phyloP scores from a whole-genome alignment of 2,329 filamentous ascomycete species.

The Cytospora mali region DNA sequence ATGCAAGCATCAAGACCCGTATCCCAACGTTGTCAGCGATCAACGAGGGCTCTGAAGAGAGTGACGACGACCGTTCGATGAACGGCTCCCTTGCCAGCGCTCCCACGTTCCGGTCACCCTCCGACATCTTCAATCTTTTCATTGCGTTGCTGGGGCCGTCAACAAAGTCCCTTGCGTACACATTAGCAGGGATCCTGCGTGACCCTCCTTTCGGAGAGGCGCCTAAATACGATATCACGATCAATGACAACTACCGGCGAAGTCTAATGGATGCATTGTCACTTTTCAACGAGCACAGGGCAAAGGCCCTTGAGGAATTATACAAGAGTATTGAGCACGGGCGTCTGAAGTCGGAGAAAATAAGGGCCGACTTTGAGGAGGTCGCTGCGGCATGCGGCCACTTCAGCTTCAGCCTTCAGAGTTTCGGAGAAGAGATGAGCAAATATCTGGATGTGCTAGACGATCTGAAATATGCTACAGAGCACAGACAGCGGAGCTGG shows the following conservation, averaged over 20 bases:
- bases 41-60: slow-evolving; percentile 63
- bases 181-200: slow-evolving; percentile 82
- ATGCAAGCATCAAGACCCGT: slow-evolving; percentile 42
- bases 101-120: slow-evolving; percentile 59
- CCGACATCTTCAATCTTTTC: slow-evolving; percentile 90
- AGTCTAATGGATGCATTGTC: slow-evolving; percentile 80
- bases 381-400: slow-evolving; percentile 97
- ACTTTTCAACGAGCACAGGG: slow-evolving; percentile 76
- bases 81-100: slow-evolving; percentile 29
- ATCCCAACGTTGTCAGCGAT: slow-evolving; percentile 59
- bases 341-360: slow-evolving; percentile 67
- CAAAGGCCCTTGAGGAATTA: slow-evolving; percentile 74
- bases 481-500: slow-evolving; percentile 69
- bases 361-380: slow-evolving; percentile 94
- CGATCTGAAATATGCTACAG: slow-evolving; percentile 74
- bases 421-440: slow-evolving; percentile 88
- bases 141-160: slow-evolving; percentile 87
- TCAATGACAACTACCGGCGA: slow-evolving; percentile 78
- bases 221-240: slow-evolving; percentile 67
- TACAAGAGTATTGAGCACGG: slow-evolving; percentile 79
- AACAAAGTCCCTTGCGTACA: slow-evolving; percentile 94
- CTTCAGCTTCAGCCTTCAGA: slow-evolving; percentile 88
- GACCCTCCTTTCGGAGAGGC: slow-evolving; percentile 79
- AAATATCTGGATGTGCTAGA: slow-evolving; percentile 82
- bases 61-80: slow-evolving; percentile 47